Conservation (phyloP, 2,329 filamentous ascomycete species). For the Aspergillus alliaceus region DNA sequence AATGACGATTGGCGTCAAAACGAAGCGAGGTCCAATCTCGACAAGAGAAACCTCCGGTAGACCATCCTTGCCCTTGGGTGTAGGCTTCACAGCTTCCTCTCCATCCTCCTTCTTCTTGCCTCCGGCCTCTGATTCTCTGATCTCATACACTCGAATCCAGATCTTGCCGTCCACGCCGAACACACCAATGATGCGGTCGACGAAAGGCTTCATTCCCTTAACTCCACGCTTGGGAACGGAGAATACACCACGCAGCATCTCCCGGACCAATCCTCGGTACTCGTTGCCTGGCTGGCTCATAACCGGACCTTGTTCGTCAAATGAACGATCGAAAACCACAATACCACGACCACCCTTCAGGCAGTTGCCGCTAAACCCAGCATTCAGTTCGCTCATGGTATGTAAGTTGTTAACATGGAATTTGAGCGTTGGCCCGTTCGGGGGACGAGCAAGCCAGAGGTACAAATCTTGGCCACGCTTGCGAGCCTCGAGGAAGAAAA, state of each 20-base stretch:
- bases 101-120: conserved; percentile 47
- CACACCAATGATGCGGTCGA: conserved; percentile 93
- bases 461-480: conserved; percentile 90
- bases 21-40: conserved; percentile 91
- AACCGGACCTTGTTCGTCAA: conserved; percentile 74
- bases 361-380: conserved; percentile 85
- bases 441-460: conserved; percentile 87
- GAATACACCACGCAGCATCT: conserved; percentile 86
- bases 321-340: conserved; percentile 85
- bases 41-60: conserved; percentile 79
- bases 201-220: conserved; percentile 89
- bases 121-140: conserved; percentile 74
- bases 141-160: conserved; percentile 94
- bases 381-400: conserved; percentile 91
- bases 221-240: conserved; percentile 81
- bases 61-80: conserved; percentile 47
- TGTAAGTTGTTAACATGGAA: conserved; percentile 63
- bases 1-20: conserved; percentile 91
- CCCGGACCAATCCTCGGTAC: conserved; percentile 63
- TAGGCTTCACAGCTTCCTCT: conserved; percentile 40
- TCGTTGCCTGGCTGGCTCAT: conserved; percentile 59
- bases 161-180: conserved; percentile 90
- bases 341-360: conserved; percentile 89
- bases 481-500: conserved; percentile 91
- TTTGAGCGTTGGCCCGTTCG: conserved; percentile 74